Base-by-base conservation (phyloP, 768 basidiomycete genomes). In the Mycena amicta region DNA sequence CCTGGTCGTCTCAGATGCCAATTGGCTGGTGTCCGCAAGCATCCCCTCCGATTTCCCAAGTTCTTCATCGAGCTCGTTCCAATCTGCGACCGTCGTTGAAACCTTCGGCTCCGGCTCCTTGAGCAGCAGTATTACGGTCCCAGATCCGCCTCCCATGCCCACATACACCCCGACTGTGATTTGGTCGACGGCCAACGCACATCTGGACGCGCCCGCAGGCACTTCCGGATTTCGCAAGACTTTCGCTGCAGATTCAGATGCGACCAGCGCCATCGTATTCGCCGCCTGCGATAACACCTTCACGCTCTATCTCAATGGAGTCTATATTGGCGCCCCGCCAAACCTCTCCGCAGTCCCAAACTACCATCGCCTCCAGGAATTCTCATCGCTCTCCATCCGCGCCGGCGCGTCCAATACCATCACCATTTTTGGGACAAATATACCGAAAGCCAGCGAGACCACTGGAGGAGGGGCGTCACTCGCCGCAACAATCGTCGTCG, bases 241-340 rank as follows among this genome's bases (percentile, higher is more conserved):
- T 15, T 15, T 45, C 43, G 8, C 12, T 23, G 43, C 43, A 16
- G 43, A 6, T 8, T n/a, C 43, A 45, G 43, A 45, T 23, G 43
- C 43, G 22, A 15, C 8, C 22, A 45, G 43, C 43, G 43, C 43
- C 12, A 45, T n/a, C 22, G 22, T 23, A 5, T 45, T 8, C 43
- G 22, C 20, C 22, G 43, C 20, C 22, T 45, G 43, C 43, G 43
- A 45, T n/a, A 45, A 45, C 43, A 45, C 8, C 43, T 45, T 45
- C 22, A 5, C 40, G 2, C 29, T 62, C 6, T 52, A 40, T 3
- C 25, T 62, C 16, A 62, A 62, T n/a, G 52, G 49, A 6, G 49
- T 51, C n/a, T 58, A 47, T 56, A 22, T 62, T 56, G 61, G 53
- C 23, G 45, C 62, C 1, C 62, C 57, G 6, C 58, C 55, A 2